Evolutionary conservation across 2,329 filamentous ascomycete species (phyloP), one percentile per base, ranked within the genome.

Genomic region (Decorospora gaudefroyi): DNA sequence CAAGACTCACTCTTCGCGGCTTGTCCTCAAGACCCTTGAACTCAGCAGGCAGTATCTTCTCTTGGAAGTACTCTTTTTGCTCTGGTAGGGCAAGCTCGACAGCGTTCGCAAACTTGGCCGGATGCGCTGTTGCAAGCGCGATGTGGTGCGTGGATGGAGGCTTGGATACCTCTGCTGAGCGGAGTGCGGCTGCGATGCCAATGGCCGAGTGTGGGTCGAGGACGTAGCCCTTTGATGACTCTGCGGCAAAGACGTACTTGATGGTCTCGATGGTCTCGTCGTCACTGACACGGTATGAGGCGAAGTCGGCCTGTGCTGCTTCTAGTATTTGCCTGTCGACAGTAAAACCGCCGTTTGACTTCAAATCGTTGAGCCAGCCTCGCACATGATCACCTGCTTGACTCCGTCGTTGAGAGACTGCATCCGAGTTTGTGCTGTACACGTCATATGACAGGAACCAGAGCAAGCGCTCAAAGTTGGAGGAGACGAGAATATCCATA

Each of bases 401-500:
- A 59, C 75, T 73, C 51, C 77, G 70, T 38, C 74, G 69, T 48
- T 75, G 69, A 6, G 74, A 72, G 4, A 73, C 66, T 10, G 65
- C 58, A 15, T 64, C 59, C 12, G 72, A 70, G 40, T 71, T 70
- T 23, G 67, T 61, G 58, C 59, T 68, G 53, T 68, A 69, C 3
- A 69, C 66, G 23, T 66, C 59, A 73, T 89, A 88, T 1, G 90
- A 86, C 18, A 97, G 77, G 77, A 89, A 96, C 92, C 92, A 97
- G 8, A 99, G 79, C 4, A 99, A 78, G 21, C 93, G 84, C 78
- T 99, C 93, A 68, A 99, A 97, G 76, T 99, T 99, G 69, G 87
- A 93, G 16, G 87, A 92, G 9, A 97, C 91, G 3, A 97, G 78
- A 55, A 97, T 97, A 70, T 99, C 93, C 93, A 99, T 97, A 31